Base-by-base conservation (phyloP, 2,329 filamentous ascomycete genomes). In the Cladorrhinum sp. region DNA sequence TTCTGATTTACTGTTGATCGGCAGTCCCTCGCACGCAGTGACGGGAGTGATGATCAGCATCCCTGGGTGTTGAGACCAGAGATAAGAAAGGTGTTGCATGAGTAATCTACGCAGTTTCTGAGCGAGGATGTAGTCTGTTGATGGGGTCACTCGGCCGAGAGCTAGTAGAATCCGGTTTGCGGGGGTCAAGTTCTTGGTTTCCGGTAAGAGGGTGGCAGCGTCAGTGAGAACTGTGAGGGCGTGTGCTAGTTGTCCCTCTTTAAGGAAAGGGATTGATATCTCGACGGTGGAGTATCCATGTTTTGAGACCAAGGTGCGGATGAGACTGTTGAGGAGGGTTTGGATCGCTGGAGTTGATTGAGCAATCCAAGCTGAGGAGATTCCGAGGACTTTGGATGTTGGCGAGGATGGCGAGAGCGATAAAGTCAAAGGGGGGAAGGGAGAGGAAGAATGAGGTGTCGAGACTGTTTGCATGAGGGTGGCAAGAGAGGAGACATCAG, bases 221-320 rank as follows among this genome's bases (percentile, higher is more conserved):
- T 93, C 89, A 7, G 82, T 81, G 57, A 93, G 82, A 63, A 92
- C 89, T 0, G 89, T 91, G 63, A 93, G 74, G 21, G 87, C 86
- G 72, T 93, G 90, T 0, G 89, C 89, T 20, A 85, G 80, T 72
- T 92, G 88, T 21, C 87, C 88, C 67, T 90, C 82, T 10, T 79
- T 70, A 0, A 85, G 66, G 24, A 85, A 79, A 0, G 86, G 86
- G 54, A 89, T 81, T 3, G 77, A 75, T 62, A 89, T 82, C 36
- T 83, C 77, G 2, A 88, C 74, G 1, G 80, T 69, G 16, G 72
- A 72, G 71, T 88, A 88, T 49, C 80, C 82, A 16, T 80, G 74
- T 16, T 80, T 73, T 2, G 73, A 68, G 14, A 77, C 80, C 2
- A 92, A 77, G 57, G 82, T 81, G 16, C 82, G 79, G 36, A 89